phyloP scores from a whole-genome alignment of 164 flowering plant genomes.

The Stephania cephalantha region DNA sequence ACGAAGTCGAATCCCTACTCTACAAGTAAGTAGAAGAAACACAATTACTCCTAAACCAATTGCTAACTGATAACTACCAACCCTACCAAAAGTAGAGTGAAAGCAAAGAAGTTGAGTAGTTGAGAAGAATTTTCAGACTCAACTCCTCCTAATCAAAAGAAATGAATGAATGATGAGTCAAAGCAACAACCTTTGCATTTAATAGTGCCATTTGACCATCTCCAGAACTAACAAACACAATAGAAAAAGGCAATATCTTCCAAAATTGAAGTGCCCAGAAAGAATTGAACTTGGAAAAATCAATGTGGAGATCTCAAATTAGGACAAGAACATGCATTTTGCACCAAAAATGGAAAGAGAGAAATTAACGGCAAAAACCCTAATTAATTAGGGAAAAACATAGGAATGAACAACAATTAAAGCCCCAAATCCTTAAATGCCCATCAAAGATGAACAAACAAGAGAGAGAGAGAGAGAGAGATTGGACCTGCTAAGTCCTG shows the following conservation, averaged over 20 bases:
- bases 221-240: neutral
- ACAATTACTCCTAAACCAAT: too few species aligned
- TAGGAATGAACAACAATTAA: too few species aligned
- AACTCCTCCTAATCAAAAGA: neutral
- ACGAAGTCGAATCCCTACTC: neutral
- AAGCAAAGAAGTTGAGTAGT: neutral
- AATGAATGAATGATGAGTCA: neutral
- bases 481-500: slow-evolving; percentile 50
- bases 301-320: neutral
- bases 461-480: slow-evolving; percentile 2
- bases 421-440: too few species aligned
- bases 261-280: neutral
- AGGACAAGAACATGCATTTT: neutral
- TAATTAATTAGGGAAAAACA: too few species aligned
- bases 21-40: too few species aligned
- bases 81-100: neutral
- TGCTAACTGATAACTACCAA: neutral
- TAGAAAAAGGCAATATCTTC: neutral
- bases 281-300: neutral
- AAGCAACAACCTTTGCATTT: neutral
- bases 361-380: neutral
- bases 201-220: neutral
- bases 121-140: neutral
- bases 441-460: neutral
- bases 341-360: neutral